Evolutionary conservation across 1,139 yeast genomes (phyloP).

Genomic region (Hyphopichia pseudoburtonii): DNA sequence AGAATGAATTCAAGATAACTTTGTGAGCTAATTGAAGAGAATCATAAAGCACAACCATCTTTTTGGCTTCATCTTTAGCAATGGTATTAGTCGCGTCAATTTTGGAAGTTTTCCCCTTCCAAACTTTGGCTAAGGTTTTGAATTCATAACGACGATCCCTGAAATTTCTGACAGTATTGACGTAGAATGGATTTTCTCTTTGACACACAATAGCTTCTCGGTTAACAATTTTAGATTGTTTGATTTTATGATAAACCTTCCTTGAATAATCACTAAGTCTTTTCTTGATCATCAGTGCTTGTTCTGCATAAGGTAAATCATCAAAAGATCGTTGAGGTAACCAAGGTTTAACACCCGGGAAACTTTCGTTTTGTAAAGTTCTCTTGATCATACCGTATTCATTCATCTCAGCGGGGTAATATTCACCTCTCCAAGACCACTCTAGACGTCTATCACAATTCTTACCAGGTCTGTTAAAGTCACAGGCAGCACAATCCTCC

Average conservation of each 20-base stretch:
- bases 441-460: slow-evolving; percentile 86
- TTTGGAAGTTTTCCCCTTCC: slow-evolving; percentile 79
- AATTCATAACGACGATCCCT: slow-evolving; percentile 96
- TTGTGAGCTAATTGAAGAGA: slow-evolving; percentile 96
- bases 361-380: slow-evolving; percentile 75
- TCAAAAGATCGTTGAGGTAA: slow-evolving; percentile 63
- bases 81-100: slow-evolving; percentile 54
- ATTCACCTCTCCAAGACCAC: slow-evolving; percentile 99
- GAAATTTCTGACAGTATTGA: slow-evolving; percentile 88
- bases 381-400: slow-evolving; percentile 90
- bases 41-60: slow-evolving; percentile 92
- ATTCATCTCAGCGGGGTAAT: slow-evolving; percentile 83
- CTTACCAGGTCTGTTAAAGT: slow-evolving; percentile 93
- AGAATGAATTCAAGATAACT: slow-evolving; percentile 93
- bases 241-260: slow-evolving; percentile 79
- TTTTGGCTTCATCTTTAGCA: slow-evolving; percentile 78
- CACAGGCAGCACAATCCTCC: slow-evolving; percentile 96
- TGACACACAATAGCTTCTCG: slow-evolving; percentile 96
- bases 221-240: slow-evolving; percentile 79
- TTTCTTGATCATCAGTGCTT: slow-evolving; percentile 72
- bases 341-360: slow-evolving; percentile 63
- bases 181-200: slow-evolving; percentile 96
- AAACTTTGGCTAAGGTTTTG: slow-evolving; percentile 88
- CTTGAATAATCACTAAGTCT: slow-evolving; percentile 83
- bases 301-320: slow-evolving; percentile 75